Evolutionary conservation across 345 rosid species (phyloP).

Genomic region (Hirschfeldia incana): DNA sequence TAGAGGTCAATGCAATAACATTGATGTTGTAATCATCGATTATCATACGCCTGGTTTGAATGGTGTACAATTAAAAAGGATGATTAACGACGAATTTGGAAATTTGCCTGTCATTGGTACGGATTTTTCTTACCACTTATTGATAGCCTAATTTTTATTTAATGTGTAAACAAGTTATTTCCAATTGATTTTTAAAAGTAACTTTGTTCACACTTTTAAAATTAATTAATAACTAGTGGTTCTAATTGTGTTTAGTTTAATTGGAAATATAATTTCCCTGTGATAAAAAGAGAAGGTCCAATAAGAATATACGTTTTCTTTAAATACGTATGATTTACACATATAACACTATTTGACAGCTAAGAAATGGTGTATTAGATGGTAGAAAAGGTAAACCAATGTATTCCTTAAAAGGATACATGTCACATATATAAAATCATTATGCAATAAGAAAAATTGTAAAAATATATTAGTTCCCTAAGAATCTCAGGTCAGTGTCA

Average conservation of each 20-base stretch:
- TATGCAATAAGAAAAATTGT: background rate
- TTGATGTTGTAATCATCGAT: conserved; percentile 58
- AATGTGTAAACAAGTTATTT: background rate
- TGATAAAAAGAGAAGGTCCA: background rate
- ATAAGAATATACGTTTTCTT: background rate
- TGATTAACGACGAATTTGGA: conserved; percentile 43
- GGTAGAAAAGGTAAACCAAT: background rate
- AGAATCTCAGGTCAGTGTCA: conserved; percentile 13
- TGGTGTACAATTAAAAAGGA: conserved; percentile 48
- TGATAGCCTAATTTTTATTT: background rate
- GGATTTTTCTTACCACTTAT: background rate
- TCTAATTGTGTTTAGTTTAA: background rate
- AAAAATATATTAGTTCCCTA: background rate
- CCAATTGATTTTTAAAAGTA: background rate
- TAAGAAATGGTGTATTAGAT: background rate
- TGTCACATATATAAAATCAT: background rate
- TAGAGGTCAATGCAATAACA: conserved; percentile 20
- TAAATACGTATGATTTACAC: background rate
- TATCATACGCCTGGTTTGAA: conserved; percentile 58
- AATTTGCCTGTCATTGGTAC: conserved; percentile 57
- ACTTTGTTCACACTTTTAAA: background rate
- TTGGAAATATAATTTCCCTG: background rate
- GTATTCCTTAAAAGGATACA: background rate
- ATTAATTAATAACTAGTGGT: background rate
- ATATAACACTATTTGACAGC: background rate